Evolutionary conservation across 2,329 filamentous ascomycete species (phyloP).

Genomic region (Ceratocystis eucalypticola): DNA sequence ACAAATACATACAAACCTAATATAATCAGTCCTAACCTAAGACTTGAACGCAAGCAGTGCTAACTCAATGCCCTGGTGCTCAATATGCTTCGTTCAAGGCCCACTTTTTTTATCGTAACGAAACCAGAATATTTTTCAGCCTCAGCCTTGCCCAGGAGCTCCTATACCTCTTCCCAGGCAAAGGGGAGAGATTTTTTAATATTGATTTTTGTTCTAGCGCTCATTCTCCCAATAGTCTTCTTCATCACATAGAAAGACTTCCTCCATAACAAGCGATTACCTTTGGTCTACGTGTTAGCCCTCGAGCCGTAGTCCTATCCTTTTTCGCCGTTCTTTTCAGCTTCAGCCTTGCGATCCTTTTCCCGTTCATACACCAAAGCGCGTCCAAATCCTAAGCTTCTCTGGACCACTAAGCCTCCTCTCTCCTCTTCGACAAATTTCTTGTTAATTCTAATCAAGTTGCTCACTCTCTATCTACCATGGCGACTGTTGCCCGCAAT

Average conservation of each 20-base stretch:
- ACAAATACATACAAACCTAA: too few species aligned
- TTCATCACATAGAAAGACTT: too few species aligned
- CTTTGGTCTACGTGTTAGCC: background rate
- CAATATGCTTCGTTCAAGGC: background rate
- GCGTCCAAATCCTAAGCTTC: background rate
- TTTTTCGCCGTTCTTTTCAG: conserved; percentile 3
- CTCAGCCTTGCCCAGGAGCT: background rate
- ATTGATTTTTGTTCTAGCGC: background rate
- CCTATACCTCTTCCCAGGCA: background rate
- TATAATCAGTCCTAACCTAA: too few species aligned
- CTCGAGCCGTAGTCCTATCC: background rate
- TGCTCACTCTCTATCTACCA: background rate
- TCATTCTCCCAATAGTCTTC: background rate
- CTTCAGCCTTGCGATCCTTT: conserved; percentile 5
- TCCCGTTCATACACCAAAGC: background rate
- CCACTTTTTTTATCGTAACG: background rate
- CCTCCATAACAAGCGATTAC: background rate
- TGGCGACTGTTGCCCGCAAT: conserved; percentile 26
- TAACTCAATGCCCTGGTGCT: background rate
- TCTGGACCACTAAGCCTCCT: background rate
- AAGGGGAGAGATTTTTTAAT: background rate
- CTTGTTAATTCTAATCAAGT: background rate
- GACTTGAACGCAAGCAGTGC: background rate
- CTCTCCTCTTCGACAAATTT: background rate
- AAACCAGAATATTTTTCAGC: background rate